Conservation (phyloP, 805 yeast species). For the Myxozyma lipomycoides region DNA sequence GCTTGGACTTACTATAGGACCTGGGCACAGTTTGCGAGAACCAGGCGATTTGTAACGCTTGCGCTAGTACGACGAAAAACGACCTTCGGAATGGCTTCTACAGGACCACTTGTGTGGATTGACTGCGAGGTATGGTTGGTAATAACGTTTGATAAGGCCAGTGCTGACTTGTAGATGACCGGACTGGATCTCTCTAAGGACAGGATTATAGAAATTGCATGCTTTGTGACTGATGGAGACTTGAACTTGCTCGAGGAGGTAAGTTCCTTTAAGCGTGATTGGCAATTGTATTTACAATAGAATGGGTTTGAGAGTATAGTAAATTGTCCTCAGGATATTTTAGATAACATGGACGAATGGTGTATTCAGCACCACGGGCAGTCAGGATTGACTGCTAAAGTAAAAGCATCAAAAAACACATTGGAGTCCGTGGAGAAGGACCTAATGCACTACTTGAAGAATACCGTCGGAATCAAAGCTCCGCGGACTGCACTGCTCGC, state of each 20-base stretch:
- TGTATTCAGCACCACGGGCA: slow-evolving; percentile 75
- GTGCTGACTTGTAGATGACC: slow-evolving; percentile 57
- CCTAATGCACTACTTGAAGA: slow-evolving; percentile 56
- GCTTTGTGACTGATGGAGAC: slow-evolving; percentile 81
- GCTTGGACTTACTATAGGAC: too few relatives aligned
- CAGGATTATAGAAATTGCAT: slow-evolving; percentile 85
- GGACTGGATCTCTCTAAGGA: slow-evolving; percentile 82
- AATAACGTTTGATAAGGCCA: not conserved
- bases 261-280: too few relatives aligned
- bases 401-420: slow-evolving; percentile 53
- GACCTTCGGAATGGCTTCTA: too few relatives aligned
- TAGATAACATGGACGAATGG: slow-evolving; percentile 85
- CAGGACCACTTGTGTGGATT: slow-evolving; percentile 71
- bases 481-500: slow-evolving; percentile 67
- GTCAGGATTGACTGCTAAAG: slow-evolving; percentile 71
- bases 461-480: slow-evolving; percentile 45
- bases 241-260: slow-evolving; percentile 61
- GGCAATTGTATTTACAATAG: too few relatives aligned
- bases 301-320: slow-evolving; percentile 78
- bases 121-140: slow-evolving; percentile 65
- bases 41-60: too few relatives aligned
- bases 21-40: too few relatives aligned
- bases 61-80: too few relatives aligned
- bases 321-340: slow-evolving; percentile 55
- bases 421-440: slow-evolving; percentile 61